Evolutionary conservation across 768 basidiomycete species (phyloP).

Genomic region (Kwoniella botswanensis): DNA sequence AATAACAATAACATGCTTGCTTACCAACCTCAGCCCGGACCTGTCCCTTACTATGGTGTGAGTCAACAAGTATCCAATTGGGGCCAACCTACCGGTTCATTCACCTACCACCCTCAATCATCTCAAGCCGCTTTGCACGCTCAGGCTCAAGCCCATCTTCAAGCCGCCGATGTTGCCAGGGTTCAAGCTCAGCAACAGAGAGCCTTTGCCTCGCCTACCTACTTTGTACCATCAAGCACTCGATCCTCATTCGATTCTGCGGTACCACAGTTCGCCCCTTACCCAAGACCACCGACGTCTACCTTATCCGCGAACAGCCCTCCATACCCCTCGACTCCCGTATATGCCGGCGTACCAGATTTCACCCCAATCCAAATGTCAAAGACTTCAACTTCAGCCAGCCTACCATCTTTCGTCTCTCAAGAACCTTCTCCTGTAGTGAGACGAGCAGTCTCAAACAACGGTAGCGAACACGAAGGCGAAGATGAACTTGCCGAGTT

Average conservation of each 20-base stretch:
- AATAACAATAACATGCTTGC: slow-evolving; percentile 32
- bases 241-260: slow-evolving; percentile 24
- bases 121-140: slow-evolving; percentile 33
- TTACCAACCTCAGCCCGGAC: slow-evolving; percentile 29
- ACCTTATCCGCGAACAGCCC: slow-evolving; percentile 19
- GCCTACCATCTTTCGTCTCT: slow-evolving; percentile 22
- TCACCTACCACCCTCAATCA: slow-evolving; percentile 35
- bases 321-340: slow-evolving; percentile 36
- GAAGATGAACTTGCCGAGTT: slow-evolving; percentile 40
- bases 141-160: slow-evolving; percentile 46
- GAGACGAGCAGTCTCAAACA: slow-evolving; percentile 14
- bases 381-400: slow-evolving; percentile 19
- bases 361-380: slow-evolving; percentile 20
- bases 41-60: slow-evolving; percentile 20
- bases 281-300: slow-evolving; percentile 20
- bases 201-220: slow-evolving; percentile 7
- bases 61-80: not conserved
- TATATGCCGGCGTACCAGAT: slow-evolving; percentile 19
- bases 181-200: slow-evolving; percentile 26
- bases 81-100: slow-evolving; percentile 6
- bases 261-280: not conserved
- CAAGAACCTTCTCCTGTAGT: slow-evolving; percentile 17
- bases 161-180: slow-evolving; percentile 37
- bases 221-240: slow-evolving; percentile 15
- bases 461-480: slow-evolving; percentile 29